Evolutionary conservation across 805 yeast species (phyloP).

Genomic region (Yamadazyma paraphyllophila): DNA sequence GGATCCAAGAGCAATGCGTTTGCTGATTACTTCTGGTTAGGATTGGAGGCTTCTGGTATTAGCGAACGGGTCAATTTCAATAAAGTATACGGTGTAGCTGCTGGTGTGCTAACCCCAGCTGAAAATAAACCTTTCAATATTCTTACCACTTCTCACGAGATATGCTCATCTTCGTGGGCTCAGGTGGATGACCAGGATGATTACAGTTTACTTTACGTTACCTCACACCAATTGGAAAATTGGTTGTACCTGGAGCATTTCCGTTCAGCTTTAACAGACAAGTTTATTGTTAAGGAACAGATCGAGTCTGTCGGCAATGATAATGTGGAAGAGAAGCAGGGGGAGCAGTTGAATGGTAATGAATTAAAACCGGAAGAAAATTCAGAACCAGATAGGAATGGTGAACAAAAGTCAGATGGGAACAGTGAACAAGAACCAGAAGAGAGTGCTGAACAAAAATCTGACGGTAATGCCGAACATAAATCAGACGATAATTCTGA

Average conservation of each 20-base stretch:
- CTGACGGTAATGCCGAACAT: not conserved
- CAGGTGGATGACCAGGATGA: conserved; percentile 28
- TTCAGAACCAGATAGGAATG: no score
- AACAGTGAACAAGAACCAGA: no score
- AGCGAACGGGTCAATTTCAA: conserved; percentile 23
- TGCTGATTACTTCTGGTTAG: conserved; percentile 34
- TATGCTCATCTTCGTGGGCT: conserved; percentile 40
- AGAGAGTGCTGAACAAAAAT: not conserved
- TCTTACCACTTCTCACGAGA: conserved; percentile 24
- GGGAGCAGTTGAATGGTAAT: no score
- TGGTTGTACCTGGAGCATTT: conserved; percentile 18
- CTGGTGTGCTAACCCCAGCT: conserved; percentile 31
- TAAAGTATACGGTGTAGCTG: conserved; percentile 22
- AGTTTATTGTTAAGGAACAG: conserved; percentile 12
- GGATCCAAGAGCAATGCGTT: conserved; percentile 10
- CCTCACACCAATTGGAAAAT: conserved; percentile 36
- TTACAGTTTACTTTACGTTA: conserved; percentile 25
- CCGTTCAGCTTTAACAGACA: conserved; percentile 15
- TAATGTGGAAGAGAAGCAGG: not conserved
- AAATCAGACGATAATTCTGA: not conserved
- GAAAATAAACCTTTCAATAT: conserved; percentile 19
- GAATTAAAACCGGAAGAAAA: no score
- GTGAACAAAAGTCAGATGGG: no score
- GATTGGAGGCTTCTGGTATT: conserved; percentile 30
- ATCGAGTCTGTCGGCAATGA: not conserved